Evolutionary conservation across 805 yeast genomes (phyloP).

Genomic region (Sungouiozyma ichnusensis): DNA sequence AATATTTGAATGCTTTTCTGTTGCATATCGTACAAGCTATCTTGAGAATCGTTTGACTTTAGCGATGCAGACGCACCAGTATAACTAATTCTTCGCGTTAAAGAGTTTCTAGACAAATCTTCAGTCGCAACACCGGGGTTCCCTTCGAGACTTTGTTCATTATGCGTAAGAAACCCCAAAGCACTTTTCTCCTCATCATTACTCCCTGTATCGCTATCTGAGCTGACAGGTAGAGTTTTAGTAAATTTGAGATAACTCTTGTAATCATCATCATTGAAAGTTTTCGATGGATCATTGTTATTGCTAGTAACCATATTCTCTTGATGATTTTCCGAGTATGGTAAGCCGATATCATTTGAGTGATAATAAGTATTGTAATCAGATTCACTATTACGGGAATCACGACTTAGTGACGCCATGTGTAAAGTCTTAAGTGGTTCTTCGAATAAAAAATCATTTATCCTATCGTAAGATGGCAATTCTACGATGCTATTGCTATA

Average conservation of each 20-base stretch:
- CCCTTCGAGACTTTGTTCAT: no score
- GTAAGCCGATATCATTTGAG: conserved; percentile 6
- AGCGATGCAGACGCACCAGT: neutral
- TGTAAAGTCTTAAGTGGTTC: neutral
- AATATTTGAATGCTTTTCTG: conserved; percentile 13
- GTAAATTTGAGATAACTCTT: neutral
- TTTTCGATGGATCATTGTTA: neutral
- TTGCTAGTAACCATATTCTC: conserved; percentile 2
- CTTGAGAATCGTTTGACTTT: neutral
- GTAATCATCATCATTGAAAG: neutral
- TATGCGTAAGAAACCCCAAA: neutral
- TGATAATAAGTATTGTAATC: neutral
- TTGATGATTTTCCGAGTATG: neutral
- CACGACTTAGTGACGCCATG: neutral
- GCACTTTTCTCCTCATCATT: conserved; percentile 3
- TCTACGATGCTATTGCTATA: conserved; percentile 2
- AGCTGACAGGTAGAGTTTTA: conserved; percentile 3
- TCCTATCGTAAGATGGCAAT: conserved; percentile 4
- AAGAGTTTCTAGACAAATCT: neutral
- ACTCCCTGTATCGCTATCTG: conserved; percentile 2
- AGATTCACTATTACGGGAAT: neutral
- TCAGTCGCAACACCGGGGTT: neutral
- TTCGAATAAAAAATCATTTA: conserved; percentile 3
- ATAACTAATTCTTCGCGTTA: conserved; percentile 1
- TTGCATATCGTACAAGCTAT: conserved; percentile 1